Conservation (phyloP, 805 yeast genomes). For the Wickerhamomyces canadensis region DNA sequence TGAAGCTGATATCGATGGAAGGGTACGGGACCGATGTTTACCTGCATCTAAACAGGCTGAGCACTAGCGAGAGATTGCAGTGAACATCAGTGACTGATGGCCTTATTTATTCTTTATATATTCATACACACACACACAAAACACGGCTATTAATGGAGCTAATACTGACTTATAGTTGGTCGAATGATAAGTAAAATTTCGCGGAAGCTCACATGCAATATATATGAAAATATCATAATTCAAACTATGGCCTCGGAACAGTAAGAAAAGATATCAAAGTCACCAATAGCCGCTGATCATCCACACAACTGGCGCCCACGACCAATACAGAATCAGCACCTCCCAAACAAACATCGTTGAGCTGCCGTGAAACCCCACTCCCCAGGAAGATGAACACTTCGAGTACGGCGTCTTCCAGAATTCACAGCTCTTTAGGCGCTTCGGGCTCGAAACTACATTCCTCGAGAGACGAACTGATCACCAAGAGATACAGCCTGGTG, state of each 20-base stretch:
- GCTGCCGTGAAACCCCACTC: too few relatives aligned
- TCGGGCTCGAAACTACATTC: constrained; percentile 5
- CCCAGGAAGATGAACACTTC: not conserved
- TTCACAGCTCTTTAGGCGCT: not conserved
- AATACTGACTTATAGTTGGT: too few relatives aligned
- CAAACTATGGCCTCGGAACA: too few relatives aligned
- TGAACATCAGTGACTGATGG: constrained; percentile 9
- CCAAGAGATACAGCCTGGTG: constrained; percentile 26
- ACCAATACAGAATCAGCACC: too few relatives aligned
- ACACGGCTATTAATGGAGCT: too few relatives aligned
- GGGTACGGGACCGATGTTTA: constrained; percentile 94
- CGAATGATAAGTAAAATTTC: too few relatives aligned
- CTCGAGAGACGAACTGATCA: constrained; percentile 21
- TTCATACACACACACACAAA: not conserved
- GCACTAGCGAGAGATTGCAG: constrained; percentile 43
- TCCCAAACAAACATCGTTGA: too few relatives aligned
- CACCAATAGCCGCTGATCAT: too few relatives aligned
- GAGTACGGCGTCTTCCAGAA: not conserved
- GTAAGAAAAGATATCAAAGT: too few relatives aligned
- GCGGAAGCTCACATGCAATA: too few relatives aligned
- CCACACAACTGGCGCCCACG: too few relatives aligned
- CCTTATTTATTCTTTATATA: not conserved
- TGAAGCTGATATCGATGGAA: constrained; percentile 84
- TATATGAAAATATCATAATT: too few relatives aligned
- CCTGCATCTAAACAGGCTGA: constrained; percentile 74